Conservation (phyloP, 2,329 filamentous ascomycete genomes). For the Venturia oleaginea region DNA sequence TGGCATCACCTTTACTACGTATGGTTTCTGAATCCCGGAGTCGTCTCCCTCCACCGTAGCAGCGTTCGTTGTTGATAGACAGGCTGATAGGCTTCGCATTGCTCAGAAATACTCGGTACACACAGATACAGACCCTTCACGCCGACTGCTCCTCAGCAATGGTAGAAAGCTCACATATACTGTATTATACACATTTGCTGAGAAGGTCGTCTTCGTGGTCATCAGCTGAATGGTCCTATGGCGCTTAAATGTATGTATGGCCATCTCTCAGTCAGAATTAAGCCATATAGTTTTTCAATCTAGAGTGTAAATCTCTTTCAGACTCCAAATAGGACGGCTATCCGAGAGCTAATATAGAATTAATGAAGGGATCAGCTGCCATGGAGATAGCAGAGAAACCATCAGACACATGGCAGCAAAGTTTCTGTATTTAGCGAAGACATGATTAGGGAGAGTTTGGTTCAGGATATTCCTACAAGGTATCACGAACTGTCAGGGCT, state of each 20-base stretch:
- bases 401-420: no score
- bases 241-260: background rate
- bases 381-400: background rate
- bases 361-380: background rate
- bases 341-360: background rate
- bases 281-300: background rate
- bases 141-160: background rate
- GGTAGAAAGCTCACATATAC: background rate
- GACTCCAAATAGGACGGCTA: no score
- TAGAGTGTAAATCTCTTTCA: background rate
- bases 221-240: background rate
- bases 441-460: background rate
- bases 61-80: no score
- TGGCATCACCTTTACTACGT: no score
- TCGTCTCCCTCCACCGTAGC: background rate
- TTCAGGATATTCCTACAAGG: no score
- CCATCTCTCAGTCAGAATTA: background rate
- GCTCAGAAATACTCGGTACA: background rate
- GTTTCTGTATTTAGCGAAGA: background rate
- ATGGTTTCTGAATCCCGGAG: no score
- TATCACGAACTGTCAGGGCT: no score
- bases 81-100: background rate
- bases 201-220: background rate
- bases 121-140: background rate
- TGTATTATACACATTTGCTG: background rate